Percentiles rank a stretch among this genome's conserved stretches.
Evolutionary conservation across 1,284 basidiomycete genomes (phyloP).

Genomic region (Xerocomus minutiporus): DNA sequence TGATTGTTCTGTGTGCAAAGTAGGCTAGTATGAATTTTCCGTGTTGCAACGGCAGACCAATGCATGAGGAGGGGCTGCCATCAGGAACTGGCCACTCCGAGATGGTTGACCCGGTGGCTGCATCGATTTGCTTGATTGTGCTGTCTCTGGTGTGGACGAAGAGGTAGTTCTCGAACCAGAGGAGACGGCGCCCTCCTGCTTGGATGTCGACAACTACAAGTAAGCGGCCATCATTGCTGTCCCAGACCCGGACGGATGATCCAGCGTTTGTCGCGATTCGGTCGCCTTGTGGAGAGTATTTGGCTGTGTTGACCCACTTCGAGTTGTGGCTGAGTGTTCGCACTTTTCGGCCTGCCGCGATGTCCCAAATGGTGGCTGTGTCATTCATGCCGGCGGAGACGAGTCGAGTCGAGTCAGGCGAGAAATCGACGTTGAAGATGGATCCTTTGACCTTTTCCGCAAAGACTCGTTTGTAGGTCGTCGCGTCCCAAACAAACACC

Average conservation of each 20-base stretch:
- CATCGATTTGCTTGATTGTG: neutral
- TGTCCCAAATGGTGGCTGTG: slow-evolving; percentile 1
- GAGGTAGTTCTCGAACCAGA: neutral
- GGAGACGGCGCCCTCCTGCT: no score
- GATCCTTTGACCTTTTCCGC: neutral
- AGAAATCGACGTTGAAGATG: slow-evolving; percentile 4
- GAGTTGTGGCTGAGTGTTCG: neutral
- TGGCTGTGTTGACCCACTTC: no score
- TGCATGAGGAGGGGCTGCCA: neutral
- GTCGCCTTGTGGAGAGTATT: no score
- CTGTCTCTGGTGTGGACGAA: neutral
- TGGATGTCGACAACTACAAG: no score
- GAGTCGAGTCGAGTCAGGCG: slow-evolving; percentile 7
- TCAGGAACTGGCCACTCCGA: neutral
- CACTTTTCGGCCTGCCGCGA: neutral
- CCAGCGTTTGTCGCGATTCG: no score
- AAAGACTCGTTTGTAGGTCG: neutral
- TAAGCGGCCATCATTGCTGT: no score
- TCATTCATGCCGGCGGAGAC: neutral
- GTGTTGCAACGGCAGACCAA: neutral
- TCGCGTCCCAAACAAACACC: neutral
- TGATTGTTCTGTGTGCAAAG: neutral
- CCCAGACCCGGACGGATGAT: no score
- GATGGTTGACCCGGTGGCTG: neutral
- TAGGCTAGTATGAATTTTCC: neutral